These are phyloP conservation scores for Suillus discolor DNA, from an alignment of 768 basidiomycete genomes.

Conservation along the genomic window DNA sequence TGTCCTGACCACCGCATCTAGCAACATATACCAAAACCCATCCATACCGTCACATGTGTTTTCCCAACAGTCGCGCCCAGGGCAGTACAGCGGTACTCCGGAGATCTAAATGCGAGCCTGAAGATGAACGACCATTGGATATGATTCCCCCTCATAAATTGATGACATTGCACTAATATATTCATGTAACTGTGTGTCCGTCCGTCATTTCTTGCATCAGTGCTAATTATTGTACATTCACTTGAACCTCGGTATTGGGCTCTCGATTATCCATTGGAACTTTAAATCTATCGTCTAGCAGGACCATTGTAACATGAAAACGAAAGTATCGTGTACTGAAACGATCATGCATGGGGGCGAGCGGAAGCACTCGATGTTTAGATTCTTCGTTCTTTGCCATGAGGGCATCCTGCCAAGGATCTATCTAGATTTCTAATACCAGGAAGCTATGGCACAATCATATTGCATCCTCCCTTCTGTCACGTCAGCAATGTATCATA, in stretches of 20 bases:
- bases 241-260: not conserved
- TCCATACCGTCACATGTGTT: constrained; percentile 13
- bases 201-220: not conserved
- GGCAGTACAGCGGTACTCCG: constrained; percentile 26
- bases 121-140: not conserved
- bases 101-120: constrained; percentile 21
- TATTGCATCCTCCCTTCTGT: not conserved
- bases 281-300: not conserved
- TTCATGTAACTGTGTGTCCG: not conserved
- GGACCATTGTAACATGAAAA: not conserved
- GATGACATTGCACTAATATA: not conserved
- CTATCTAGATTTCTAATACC: not conserved
- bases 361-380: not conserved
- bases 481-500: not conserved
- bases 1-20: constrained; percentile 10
- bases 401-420: not conserved
- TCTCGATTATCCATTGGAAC: not conserved
- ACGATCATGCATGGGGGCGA: not conserved
- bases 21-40: constrained; percentile 9
- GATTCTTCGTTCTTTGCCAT: not conserved
- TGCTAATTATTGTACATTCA: not conserved
- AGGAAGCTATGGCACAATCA: not conserved
- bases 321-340: not conserved
- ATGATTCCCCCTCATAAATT: not conserved
- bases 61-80: constrained; percentile 17